Evolutionary conservation across 2,329 filamentous ascomycete species (phyloP).

Genomic region (Chrysoporthe deuterocubensis): DNA sequence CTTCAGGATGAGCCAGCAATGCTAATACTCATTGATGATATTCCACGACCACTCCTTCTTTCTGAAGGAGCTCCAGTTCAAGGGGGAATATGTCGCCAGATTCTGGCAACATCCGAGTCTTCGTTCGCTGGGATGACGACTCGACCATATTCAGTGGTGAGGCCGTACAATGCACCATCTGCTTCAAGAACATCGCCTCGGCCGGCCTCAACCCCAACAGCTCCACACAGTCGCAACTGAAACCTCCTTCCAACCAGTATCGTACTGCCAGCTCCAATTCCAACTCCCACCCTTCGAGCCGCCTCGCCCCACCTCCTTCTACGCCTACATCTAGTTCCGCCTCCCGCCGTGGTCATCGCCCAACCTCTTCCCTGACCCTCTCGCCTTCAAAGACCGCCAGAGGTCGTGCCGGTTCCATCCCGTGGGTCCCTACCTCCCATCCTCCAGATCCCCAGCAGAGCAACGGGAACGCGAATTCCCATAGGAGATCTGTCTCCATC

Average conservation of each 20-base stretch:
- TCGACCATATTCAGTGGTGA: constrained; percentile 83
- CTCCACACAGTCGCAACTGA: constrained; percentile 31
- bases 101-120: constrained; percentile 82
- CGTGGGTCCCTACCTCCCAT: constrained; percentile 43
- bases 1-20: constrained; percentile 18
- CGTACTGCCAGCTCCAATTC: constrained; percentile 38
- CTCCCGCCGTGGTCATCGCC: constrained; percentile 62
- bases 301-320: constrained; percentile 50
- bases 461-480: constrained; percentile 55
- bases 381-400: constrained; percentile 48
- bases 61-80: constrained; percentile 40
- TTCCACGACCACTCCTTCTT: constrained; percentile 35
- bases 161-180: constrained; percentile 93
- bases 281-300: constrained; percentile 33
- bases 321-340: constrained; percentile 32
- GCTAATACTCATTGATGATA: constrained; percentile 27
- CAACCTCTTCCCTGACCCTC: constrained; percentile 67
- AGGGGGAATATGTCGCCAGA: constrained; percentile 51
- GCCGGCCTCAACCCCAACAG: constrained; percentile 35
- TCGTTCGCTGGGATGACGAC: constrained; percentile 91
- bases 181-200: constrained; percentile 83
- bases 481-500: constrained; percentile 80
- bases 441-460: constrained; percentile 26
- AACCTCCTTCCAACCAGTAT: constrained; percentile 34
- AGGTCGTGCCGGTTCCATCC: constrained; percentile 51